These are phyloP conservation scores for Candida silvicultrix DNA, from an alignment of 805 yeast species.

Conservation along the genomic window DNA sequence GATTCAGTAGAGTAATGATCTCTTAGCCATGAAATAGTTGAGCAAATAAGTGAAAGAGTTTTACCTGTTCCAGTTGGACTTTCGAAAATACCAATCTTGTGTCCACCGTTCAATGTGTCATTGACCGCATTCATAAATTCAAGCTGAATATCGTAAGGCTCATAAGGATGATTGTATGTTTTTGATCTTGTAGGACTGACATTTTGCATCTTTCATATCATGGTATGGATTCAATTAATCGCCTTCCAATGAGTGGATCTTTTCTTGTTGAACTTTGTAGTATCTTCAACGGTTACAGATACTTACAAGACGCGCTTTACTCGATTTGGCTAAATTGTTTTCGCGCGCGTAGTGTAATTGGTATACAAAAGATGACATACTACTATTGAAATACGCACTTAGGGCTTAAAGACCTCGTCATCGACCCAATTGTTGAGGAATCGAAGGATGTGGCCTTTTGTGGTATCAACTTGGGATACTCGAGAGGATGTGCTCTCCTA, in stretches of 20 bases:
- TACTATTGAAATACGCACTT: no score
- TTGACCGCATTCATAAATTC: conserved; percentile 75
- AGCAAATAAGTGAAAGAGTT: conserved; percentile 80
- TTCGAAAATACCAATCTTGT: conserved; percentile 77
- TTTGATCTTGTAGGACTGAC: conserved; percentile 1
- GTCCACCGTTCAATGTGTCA: conserved; percentile 44
- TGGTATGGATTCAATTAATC: no score
- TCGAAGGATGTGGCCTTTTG: no score
- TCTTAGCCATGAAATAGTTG: conserved; percentile 79
- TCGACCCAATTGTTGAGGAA: no score
- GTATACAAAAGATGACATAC: no score
- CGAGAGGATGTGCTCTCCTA: no score
- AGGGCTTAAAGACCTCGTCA: not conserved
- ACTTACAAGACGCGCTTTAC: not conserved
- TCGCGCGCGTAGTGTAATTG: not conserved
- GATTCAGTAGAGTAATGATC: conserved; percentile 31
- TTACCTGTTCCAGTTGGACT: conserved; percentile 96
- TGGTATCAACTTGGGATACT: no score
- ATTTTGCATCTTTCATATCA: conserved; percentile 2
- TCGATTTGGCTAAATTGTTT: not conserved
- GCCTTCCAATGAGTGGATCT: no score
- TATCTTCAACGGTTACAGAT: not conserved
- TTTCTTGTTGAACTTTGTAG: no score
- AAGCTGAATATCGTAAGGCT: conserved; percentile 74
- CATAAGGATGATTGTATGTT: conserved; percentile 66